Base-by-base conservation (phyloP, 2,329 filamentous ascomycete genomes). In the Claviceps sp. region DNA sequence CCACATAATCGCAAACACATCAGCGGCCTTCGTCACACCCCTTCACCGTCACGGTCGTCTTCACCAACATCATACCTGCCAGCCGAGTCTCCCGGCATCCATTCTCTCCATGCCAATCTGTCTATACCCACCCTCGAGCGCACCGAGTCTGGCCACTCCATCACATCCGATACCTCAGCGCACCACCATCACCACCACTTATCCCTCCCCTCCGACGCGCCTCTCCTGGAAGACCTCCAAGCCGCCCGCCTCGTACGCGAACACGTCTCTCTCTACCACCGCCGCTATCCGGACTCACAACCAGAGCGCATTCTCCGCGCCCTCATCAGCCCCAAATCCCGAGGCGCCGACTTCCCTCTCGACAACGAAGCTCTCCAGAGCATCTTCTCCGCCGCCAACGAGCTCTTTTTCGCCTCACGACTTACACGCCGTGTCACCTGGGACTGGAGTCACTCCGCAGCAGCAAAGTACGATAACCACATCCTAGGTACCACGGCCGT, bases 401-500 rank as follows among this genome's bases (percentile, higher is more conserved):
- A 78, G 50, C 71, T 84, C 44, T 84, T 84, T 66, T 84, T 84
- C 63, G 67, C 70, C 50, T 75, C 77, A 26, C 70, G 69, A 6
- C 70, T 84, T 13, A 69, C 71, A 34, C 72, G 74, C n/a, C 73
- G 80, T 26, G 80, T 84, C 5, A 68, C 69, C 26, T 83, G 80
- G 78, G 76, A 78, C 57, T 84, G 80, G 80, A 78, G 76, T 41
- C 71, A 77, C 54, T 64, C 67, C 3, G 70, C 70, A 2, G 70
- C 72, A 48, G 60, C 67, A 2, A 72, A 74, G 54, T 81, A 80
- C 59, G 68, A 73, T 51, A 70, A 67, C 54, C 72, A 76, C 51
- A 74, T 84, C 45, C 78, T 84, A 49, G 81, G 80, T 41, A 83
- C 79, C 2, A 84, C 81, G 9, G 78, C 79, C 0, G 69, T 84